These are phyloP conservation scores for Rhodotorula sp. DNA, from an alignment of 1,284 basidiomycete genomes.

Conservation along the genomic window DNA sequence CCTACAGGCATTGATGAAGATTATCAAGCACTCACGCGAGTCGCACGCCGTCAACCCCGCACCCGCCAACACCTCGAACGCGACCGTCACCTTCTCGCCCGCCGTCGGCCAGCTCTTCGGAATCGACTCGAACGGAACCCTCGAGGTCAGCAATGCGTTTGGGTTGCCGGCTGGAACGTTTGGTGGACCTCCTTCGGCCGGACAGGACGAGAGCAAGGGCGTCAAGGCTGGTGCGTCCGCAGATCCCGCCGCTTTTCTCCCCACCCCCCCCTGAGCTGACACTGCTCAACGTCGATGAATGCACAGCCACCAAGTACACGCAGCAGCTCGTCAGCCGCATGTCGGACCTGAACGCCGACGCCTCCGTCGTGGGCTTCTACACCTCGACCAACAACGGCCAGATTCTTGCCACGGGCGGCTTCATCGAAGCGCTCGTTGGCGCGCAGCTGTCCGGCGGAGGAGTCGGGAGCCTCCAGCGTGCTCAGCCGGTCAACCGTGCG, in stretches of 20 bases:
- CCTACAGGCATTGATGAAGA: slow-evolving; percentile 80
- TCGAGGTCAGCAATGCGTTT: slow-evolving; percentile 92
- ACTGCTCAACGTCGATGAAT: neutral
- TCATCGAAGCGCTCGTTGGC: slow-evolving; percentile 83
- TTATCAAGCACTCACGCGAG: slow-evolving; percentile 67
- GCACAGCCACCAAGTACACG: slow-evolving; percentile 59
- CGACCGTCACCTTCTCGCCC: slow-evolving; percentile 62
- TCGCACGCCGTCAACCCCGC: slow-evolving; percentile 42
- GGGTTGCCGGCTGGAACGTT: slow-evolving; percentile 61
- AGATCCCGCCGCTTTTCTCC: neutral
- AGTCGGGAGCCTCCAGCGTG: slow-evolving; percentile 64
- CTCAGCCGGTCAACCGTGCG: slow-evolving; percentile 49
- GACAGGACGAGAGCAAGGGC: slow-evolving; percentile 70
- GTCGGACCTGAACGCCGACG: slow-evolving; percentile 89
- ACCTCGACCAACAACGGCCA: slow-evolving; percentile 63
- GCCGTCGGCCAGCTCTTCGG: slow-evolving; percentile 80
- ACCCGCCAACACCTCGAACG: slow-evolving; percentile 55
- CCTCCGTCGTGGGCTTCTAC: slow-evolving; percentile 95
- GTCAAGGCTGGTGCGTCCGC: slow-evolving; percentile 53
- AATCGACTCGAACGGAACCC: slow-evolving; percentile 82
- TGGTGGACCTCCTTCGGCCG: slow-evolving; percentile 52
- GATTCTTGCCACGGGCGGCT: slow-evolving; percentile 70
- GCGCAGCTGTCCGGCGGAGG: slow-evolving; percentile 70
- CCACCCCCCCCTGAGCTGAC: neutral
- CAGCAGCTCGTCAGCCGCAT: slow-evolving; percentile 78